phyloP scores from a whole-genome alignment of 305 asterid species.

The Stenogyne calaminthoides region DNA sequence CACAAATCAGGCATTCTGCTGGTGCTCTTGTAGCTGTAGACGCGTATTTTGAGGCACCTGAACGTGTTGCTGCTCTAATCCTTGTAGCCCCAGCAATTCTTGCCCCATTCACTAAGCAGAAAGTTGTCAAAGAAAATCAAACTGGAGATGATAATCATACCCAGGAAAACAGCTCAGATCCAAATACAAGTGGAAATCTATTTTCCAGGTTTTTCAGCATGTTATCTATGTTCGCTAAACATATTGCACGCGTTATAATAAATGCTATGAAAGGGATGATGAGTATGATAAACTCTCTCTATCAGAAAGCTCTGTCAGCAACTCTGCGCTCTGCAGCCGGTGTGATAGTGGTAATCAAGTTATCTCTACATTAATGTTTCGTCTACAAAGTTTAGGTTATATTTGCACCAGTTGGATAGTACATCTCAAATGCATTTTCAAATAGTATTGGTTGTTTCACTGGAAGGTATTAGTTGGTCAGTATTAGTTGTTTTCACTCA shows the following conservation, averaged over 20 bases:
- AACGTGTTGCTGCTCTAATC: conserved; percentile 87
- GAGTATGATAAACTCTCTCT: conserved; percentile 58
- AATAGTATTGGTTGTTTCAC: no score
- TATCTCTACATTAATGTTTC: not conserved
- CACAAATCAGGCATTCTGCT: conserved; percentile 75
- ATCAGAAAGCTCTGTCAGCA: conserved; percentile 64
- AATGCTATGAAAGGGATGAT: conserved; percentile 56
- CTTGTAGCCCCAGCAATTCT: conserved; percentile 92
- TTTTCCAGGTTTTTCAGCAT: conserved; percentile 40
- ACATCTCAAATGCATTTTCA: no score
- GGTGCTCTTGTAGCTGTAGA: conserved; percentile 93
- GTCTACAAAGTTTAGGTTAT: conserved; percentile 14
- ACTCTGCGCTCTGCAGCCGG: conserved; percentile 79
- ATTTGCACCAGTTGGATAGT: not conserved
- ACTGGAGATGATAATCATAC: conserved; percentile 38
- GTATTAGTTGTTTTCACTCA: no score
- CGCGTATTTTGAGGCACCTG: conserved; percentile 91
- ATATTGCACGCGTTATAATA: conserved; percentile 43
- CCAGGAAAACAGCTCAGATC: conserved; percentile 42
- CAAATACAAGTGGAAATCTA: conserved; percentile 34
- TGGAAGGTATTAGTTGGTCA: no score
- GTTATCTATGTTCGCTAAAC: conserved; percentile 50
- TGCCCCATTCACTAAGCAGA: conserved; percentile 54
- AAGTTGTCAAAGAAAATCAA: conserved; percentile 36
- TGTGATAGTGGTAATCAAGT: conserved; percentile 62